Evolutionary conservation across 192 early-diverging fungal genomes (phyloP), one percentile per base, ranked within the genome.

Genomic region (Chytriomyces hyalinus): DNA sequence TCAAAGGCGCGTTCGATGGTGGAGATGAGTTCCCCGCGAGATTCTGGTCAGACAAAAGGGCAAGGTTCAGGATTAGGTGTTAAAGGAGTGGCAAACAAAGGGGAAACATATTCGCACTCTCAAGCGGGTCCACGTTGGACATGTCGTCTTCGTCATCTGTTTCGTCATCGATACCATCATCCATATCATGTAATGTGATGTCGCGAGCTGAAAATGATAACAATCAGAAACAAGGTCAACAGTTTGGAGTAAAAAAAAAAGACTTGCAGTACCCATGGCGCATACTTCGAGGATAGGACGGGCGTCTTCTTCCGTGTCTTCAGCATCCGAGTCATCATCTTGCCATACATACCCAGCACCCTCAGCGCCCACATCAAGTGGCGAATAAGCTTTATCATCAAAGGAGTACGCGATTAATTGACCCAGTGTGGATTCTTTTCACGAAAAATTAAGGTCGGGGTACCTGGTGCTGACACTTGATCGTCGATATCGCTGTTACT

Each of bases 1-100:
- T 83, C 85, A 72, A 96, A 90, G 7, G 95, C 94, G 11, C 95
- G 88, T 46, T 93, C 90, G 61, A 97, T 82, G 0, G 94, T 96
- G 61, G 85, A 86, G 2, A 83, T 73, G 36, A 94, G 87, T 85
- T 92, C 95, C 26, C 86, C 84, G 65, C 91, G 89, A 84, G 93
- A 91, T 49, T 92, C 90, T 84, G 48, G 0, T 73, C 5, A 53
- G 6, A 61, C 13, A 61, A 61, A 53, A 47, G 1, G 4, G 15
- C 15, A 20, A 20, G 13, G 15, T 53, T 53, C 17, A 22, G 22
- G 68, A 47, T 17, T 28, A 3, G 48, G 45, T 5, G 20, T 57
- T 57, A 5, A 57, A n/a, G 10, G 44, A 45, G 4, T 73, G 72
- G 24, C 7, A 45, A 22, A 61, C 26, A 22, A 49, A 51, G 24